Conservation (phyloP, 2,329 filamentous ascomycete genomes). For the Hortaea werneckii region DNA sequence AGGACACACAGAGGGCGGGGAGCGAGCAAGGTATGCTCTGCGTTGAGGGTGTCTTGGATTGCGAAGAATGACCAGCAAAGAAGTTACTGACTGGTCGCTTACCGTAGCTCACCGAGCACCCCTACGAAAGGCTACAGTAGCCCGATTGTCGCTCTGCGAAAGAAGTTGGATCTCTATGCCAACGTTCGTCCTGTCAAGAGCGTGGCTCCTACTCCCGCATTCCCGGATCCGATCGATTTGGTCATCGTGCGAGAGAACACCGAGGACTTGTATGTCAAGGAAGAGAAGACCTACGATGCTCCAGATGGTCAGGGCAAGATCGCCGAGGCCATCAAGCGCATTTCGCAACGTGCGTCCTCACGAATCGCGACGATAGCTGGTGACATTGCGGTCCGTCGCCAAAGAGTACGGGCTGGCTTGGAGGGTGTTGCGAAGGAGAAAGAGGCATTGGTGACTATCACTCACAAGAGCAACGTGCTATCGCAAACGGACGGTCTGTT, state of each 20-base stretch:
- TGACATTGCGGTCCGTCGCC: constrained; percentile 80
- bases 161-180: constrained; percentile 88
- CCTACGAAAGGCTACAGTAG: constrained; percentile 92
- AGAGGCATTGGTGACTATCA: constrained; percentile 77
- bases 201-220: constrained; percentile 47
- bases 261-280: constrained; percentile 95
- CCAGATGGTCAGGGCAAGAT: constrained; percentile 59
- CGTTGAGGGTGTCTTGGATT: background rate
- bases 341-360: constrained; percentile 71
- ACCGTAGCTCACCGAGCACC: constrained; percentile 63
- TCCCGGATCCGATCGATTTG: constrained; percentile 65
- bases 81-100: background rate
- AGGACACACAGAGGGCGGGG: background rate
- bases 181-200: constrained; percentile 96
- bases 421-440: constrained; percentile 52
- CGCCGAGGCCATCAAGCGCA: constrained; percentile 95
- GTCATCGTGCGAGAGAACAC: constrained; percentile 99
- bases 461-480: constrained; percentile 96
- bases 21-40: background rate
- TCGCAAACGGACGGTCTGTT: constrained; percentile 95
- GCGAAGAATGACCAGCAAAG: background rate
- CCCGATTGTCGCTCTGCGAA: constrained; percentile 92
- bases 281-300: constrained; percentile 74
- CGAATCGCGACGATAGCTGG: constrained; percentile 90
- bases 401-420: constrained; percentile 58